phyloP scores from a whole-genome alignment of 2,329 filamentous ascomycete genomes.

The Xylaria sp. region DNA sequence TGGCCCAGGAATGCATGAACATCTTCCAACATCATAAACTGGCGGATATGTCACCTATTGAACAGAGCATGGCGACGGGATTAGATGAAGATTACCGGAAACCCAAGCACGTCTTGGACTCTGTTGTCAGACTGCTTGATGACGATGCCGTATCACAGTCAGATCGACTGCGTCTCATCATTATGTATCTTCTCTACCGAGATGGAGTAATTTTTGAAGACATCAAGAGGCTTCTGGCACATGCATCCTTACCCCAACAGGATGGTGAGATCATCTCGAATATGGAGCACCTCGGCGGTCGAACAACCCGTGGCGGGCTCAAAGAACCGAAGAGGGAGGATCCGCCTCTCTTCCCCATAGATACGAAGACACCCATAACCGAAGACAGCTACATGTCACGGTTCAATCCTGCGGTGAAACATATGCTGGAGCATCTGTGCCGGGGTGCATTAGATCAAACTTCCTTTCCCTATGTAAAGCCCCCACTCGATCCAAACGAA shows the following conservation, averaged over 20 bases:
- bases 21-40: constrained; percentile 87
- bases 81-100: constrained; percentile 92
- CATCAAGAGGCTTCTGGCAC: constrained; percentile 83
- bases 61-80: constrained; percentile 92
- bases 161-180: constrained; percentile 85
- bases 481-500: constrained; percentile 71
- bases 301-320: constrained; percentile 70
- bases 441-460: constrained; percentile 73
- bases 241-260: constrained; percentile 79
- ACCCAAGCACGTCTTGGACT: constrained; percentile 87
- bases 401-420: constrained; percentile 83
- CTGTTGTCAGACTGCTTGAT: constrained; percentile 88
- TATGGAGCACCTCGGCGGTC: constrained; percentile 83
- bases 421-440: constrained; percentile 81
- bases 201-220: constrained; percentile 88
- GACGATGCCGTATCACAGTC: constrained; percentile 77
- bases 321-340: constrained; percentile 79
- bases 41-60: constrained; percentile 84
- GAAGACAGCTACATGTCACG: constrained; percentile 90
- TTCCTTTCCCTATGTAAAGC: constrained; percentile 78
- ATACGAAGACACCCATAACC: constrained; percentile 64
- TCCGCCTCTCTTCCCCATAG: constrained; percentile 77
- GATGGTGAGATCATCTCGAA: constrained; percentile 81
- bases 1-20: constrained; percentile 98
- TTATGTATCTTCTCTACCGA: constrained; percentile 86